Conservation (phyloP, 768 basidiomycete genomes). For the Amanita exitialis region DNA sequence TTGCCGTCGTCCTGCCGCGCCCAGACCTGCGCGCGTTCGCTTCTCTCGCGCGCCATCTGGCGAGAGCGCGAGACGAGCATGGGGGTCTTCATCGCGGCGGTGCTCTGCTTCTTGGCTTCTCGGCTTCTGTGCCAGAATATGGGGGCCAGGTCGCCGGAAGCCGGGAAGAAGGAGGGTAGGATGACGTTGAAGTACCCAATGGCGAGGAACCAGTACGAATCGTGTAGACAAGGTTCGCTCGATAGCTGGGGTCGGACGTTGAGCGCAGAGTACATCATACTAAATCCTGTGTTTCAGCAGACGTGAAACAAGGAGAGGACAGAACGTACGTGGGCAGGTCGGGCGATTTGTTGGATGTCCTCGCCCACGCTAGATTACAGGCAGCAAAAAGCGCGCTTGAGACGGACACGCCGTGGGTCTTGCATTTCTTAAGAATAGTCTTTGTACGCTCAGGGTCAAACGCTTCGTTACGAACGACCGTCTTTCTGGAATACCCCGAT, state of each 20-base stretch:
- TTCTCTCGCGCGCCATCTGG: conserved; percentile 59
- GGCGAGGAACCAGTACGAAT: conserved; percentile 77
- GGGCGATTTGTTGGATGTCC: conserved; percentile 29
- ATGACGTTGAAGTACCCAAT: conserved; percentile 78
- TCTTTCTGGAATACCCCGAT: conserved; percentile 36
- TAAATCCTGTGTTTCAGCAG: conserved; percentile 13
- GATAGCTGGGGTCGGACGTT: conserved; percentile 60
- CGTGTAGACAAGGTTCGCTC: conserved; percentile 29
- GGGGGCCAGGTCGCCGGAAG: conserved; percentile 23
- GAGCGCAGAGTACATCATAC: conserved; percentile 81
- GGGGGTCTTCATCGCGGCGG: conserved; percentile 48
- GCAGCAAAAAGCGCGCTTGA: conserved; percentile 68
- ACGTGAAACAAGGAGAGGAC: not conserved
- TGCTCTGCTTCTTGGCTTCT: conserved; percentile 58
- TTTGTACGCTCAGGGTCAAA: conserved; percentile 48
- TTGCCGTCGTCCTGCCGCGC: conserved; percentile 66
- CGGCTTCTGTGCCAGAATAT: conserved; percentile 73
- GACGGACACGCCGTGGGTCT: conserved; percentile 61
- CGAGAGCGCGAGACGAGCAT: conserved; percentile 52
- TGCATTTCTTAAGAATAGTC: conserved; percentile 59
- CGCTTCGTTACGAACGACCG: conserved; percentile 61
- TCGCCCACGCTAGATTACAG: conserved; percentile 67
- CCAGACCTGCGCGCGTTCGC: conserved; percentile 50
- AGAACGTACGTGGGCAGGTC: conserved; percentile 42
- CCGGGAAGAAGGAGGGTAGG: conserved; percentile 64